These are phyloP conservation scores for Avena eriantha DNA, from an alignment of 176 grass and related monocot genomes.

Conservation along the genomic window DNA sequence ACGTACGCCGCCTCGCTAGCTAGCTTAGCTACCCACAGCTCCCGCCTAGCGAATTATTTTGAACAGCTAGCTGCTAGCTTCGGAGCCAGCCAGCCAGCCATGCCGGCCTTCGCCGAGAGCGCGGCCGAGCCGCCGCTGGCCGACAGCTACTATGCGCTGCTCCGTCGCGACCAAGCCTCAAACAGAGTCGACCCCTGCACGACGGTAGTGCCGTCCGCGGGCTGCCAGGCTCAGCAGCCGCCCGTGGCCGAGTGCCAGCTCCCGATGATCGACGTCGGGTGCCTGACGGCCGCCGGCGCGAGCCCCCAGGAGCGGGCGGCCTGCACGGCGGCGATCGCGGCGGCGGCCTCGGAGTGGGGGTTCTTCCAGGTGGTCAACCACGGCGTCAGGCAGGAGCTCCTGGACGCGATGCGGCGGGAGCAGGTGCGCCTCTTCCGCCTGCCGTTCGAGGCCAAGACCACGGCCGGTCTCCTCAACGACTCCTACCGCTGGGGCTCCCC, in stretches of 20 bases:
- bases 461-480: constrained; percentile 46
- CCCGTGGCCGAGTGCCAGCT: constrained; percentile 66
- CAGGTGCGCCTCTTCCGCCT: constrained; percentile 67
- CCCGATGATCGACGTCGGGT: constrained; percentile 77
- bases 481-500: constrained; percentile 90
- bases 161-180: constrained; percentile 10
- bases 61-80: not conserved
- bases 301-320: constrained; percentile 17
- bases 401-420: constrained; percentile 64
- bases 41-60: not conserved
- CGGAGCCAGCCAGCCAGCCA: constrained; percentile 2
- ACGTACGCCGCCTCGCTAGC: not conserved
- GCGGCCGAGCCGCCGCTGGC: constrained; percentile 63
- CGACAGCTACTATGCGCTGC: constrained; percentile 69
- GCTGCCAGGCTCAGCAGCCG: not conserved
- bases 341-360: constrained; percentile 76
- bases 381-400: constrained; percentile 53
- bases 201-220: not conserved
- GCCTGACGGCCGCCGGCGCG: constrained; percentile 33
- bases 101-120: constrained; percentile 45
- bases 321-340: constrained; percentile 55
- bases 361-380: constrained; percentile 97
- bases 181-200: not conserved
- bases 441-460: constrained; percentile 78
- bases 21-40: not conserved